A percentile compares a stretch with the other conserved stretches of the same genome.
phyloP scores from a whole-genome alignment of 1,284 basidiomycete species.

The Papiliotrema nemorosa region DNA sequence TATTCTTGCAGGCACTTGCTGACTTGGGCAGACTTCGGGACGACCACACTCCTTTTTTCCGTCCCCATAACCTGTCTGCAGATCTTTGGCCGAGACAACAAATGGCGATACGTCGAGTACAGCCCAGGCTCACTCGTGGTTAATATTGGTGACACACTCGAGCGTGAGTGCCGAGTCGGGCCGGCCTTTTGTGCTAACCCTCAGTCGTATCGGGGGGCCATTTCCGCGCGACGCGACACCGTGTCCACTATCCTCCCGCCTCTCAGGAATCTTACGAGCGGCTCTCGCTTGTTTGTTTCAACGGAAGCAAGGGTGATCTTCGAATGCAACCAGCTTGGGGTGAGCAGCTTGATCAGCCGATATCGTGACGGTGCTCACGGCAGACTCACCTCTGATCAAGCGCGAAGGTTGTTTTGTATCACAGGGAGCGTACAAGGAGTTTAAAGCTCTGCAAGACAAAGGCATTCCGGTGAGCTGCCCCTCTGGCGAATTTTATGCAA shows the following conservation, averaged over 20 bases:
- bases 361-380: background rate
- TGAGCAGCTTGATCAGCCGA: constrained; percentile 1
- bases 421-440: constrained; percentile 33
- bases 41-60: constrained; percentile 44
- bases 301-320: constrained; percentile 44
- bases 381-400: constrained; percentile 22
- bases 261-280: constrained; percentile 40
- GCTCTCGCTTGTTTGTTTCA: constrained; percentile 48
- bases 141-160: constrained; percentile 24
- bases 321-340: constrained; percentile 17
- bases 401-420: constrained; percentile 31
- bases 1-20: too few species aligned
- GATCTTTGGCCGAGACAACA: constrained; percentile 45
- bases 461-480: constrained; percentile 29
- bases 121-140: constrained; percentile 16
- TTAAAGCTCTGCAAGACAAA: constrained; percentile 21
- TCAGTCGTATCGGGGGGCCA: constrained; percentile 20
- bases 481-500: too few species aligned
- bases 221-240: constrained; percentile 32
- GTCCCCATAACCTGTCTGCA: constrained; percentile 48
- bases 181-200: background rate
- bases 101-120: constrained; percentile 46
- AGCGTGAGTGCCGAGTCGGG: background rate
- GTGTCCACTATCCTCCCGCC: constrained; percentile 41
- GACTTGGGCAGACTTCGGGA: too few species aligned